These are phyloP conservation scores for Vitis cinerea DNA, from an alignment of 164 flowering plant genomes.

Conservation along the genomic window DNA sequence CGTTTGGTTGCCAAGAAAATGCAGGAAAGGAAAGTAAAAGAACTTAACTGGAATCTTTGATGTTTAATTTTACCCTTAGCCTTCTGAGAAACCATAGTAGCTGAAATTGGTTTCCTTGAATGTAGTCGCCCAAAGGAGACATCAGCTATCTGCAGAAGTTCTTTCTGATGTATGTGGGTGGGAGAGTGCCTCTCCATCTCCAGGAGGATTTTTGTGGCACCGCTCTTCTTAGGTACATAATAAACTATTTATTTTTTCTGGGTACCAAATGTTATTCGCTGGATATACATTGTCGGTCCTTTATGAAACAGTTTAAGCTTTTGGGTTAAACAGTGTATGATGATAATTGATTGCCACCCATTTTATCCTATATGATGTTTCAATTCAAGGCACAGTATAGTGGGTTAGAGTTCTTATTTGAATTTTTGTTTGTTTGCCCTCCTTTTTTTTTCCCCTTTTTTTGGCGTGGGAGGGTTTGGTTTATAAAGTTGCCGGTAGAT, in stretches of 20 bases:
- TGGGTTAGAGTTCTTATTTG: not conserved
- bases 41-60: not conserved
- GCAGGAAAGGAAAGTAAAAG: not conserved
- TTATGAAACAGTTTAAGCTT: too few relatives aligned
- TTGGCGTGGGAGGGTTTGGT: not conserved
- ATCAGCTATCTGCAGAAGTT: constrained; percentile 91
- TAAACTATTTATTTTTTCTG: not conserved
- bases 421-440: not conserved
- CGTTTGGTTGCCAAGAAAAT: not conserved
- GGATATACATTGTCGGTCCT: too few relatives aligned
- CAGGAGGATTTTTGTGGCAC: constrained; percentile 99
- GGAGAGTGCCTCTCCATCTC: constrained; percentile 80
- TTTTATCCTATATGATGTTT: too few relatives aligned
- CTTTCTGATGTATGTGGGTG: constrained; percentile 91
- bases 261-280: too few relatives aligned
- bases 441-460: not conserved
- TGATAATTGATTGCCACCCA: too few relatives aligned
- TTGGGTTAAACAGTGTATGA: too few relatives aligned
- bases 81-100: not conserved
- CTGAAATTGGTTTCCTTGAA: not conserved
- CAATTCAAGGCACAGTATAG: too few relatives aligned
- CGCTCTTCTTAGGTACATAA: constrained; percentile 75
- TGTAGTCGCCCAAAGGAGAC: constrained; percentile 95
- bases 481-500: not conserved
- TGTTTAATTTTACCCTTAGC: not conserved